These are phyloP conservation scores for Plasmodium vivax DNA, from an alignment of 169 alveolate genomes.

Conservation along the genomic window DNA sequence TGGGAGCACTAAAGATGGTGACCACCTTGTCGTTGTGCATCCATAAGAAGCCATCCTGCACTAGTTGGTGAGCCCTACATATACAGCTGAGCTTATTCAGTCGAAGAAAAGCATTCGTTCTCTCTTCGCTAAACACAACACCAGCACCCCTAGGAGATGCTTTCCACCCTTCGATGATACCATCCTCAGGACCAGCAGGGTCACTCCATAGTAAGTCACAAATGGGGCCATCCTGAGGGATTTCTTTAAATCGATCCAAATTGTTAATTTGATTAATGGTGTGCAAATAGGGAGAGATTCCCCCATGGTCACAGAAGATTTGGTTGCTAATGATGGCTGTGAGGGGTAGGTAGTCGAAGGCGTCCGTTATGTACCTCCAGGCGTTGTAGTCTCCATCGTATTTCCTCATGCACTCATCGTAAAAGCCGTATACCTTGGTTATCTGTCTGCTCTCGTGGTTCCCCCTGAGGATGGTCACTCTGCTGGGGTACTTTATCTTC, in stretches of 20 bases:
- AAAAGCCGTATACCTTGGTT: slow-evolving; percentile 97
- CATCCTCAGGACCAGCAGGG: slow-evolving; percentile 94
- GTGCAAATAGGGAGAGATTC: slow-evolving; percentile 95
- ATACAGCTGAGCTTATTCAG: slow-evolving; percentile 94
- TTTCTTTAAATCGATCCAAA: slow-evolving; percentile 89
- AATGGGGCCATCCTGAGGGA: slow-evolving; percentile 99
- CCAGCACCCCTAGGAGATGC: slow-evolving; percentile 99
- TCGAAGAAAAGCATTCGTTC: slow-evolving; percentile 91
- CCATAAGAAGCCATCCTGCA: slow-evolving; percentile 95
- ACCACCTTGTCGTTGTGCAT: slow-evolving; percentile 93
- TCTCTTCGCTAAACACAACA: slow-evolving; percentile 96
- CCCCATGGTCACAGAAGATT: slow-evolving; percentile 98
- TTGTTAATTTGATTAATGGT: slow-evolving; percentile 94
- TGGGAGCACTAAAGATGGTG: slow-evolving; percentile 96
- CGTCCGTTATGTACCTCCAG: slow-evolving; percentile 97
- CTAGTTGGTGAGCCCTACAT: slow-evolving; percentile 97
- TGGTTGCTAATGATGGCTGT: slow-evolving; percentile 96
- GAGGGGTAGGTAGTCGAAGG: slow-evolving; percentile 96
- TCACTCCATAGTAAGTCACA: slow-evolving; percentile 99
- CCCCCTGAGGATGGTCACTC: slow-evolving; percentile 94
- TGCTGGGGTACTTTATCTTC: slow-evolving; percentile 92
- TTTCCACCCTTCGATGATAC: slow-evolving; percentile 92
- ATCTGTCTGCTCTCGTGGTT: slow-evolving; percentile 97
- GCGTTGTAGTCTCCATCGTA: slow-evolving; percentile 94
- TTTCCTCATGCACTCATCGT: slow-evolving; percentile 97